Evolutionary conservation across 2,329 filamentous ascomycete species (phyloP), one percentile per base, ranked within the genome.

Genomic region (Colletotrichum phormii): DNA sequence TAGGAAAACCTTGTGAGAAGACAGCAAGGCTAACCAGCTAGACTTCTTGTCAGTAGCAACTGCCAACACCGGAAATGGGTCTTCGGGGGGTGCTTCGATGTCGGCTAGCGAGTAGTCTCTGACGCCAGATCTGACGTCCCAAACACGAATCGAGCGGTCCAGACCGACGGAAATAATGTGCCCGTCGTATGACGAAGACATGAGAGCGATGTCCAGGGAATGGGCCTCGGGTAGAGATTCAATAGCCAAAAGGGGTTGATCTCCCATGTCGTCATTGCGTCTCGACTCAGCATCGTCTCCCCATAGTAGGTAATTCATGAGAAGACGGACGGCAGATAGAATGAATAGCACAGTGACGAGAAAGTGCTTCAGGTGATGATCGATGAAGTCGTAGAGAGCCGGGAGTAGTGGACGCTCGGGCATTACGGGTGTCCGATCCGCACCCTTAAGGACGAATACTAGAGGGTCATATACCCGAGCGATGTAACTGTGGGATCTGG

Each of bases 301-400:
- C 88, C 90, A 93, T 0, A 96, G 84, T 6, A 96, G 84, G 77
- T 93, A 94, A 74, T 92, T 94, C 85, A 94, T 94, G 8, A 95
- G 84, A 8, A 95, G 82, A 2, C 90, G 90, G 31, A 95, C 88
- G 22, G 89, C 89, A 9, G 90, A 90, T 18, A 93, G 84, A 3
- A 91, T 81, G 26, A 93, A 86, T 0, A 94, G 80, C 4, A 94
- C 84, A 13, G 90, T 88, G 8, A 94, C 83, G 6, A 92, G 77
- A 70, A 94, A 94, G 1, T 89, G 88, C 2, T 81, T 82, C 3
- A 88, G 81, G 68, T 92, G 88, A 73, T 91, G 86, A 60, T 89
- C 86, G 55, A 90, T 86, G 76, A 95, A 93, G 78, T 95, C 93
- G 76, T 93, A 92, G 13, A 89, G 84, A 2, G 88, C 88, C 1